Evolutionary conservation across 306 rosid genomes (phyloP).

Genomic region (Lablab purpureus): DNA sequence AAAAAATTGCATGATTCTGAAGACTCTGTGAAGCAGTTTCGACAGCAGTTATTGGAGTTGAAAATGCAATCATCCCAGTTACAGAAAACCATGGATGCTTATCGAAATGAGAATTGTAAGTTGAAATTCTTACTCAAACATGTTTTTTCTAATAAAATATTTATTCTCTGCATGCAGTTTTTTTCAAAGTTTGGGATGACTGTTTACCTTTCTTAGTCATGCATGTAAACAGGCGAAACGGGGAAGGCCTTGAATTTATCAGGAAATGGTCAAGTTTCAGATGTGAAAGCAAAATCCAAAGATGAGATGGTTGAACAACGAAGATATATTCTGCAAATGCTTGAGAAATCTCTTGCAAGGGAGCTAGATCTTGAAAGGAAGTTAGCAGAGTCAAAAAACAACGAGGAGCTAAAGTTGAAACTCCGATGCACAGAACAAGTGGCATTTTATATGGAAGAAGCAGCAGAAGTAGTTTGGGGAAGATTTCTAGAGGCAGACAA

Average conservation of each 20-base stretch:
- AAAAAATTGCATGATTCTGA: conserved; percentile 75
- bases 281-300: conserved; percentile 58
- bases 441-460: conserved; percentile 80
- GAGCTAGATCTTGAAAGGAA: conserved; percentile 91
- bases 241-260: conserved; percentile 56
- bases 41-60: conserved; percentile 71
- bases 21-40: conserved; percentile 76
- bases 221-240: conserved; percentile 63
- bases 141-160: conserved; percentile 19
- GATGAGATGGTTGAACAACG: conserved; percentile 70
- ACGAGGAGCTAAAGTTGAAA: conserved; percentile 79
- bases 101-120: conserved; percentile 64
- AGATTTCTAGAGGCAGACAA: conserved; percentile 97
- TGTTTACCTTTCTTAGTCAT: conserved; percentile 50
- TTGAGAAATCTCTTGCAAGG: conserved; percentile 87
- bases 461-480: conserved; percentile 94
- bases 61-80: conserved; percentile 79
- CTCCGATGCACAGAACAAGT: conserved; percentile 82
- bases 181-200: conserved; percentile 23
- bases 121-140: conserved; percentile 35
- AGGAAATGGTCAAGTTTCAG: conserved; percentile 51
- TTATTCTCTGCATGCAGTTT: conserved; percentile 24
- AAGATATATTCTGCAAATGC: conserved; percentile 80
- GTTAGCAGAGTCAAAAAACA: conserved; percentile 73
- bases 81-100: conserved; percentile 68